phyloP scores from a whole-genome alignment of 1,139 yeast genomes.

The Kluyveromyces sp. region DNA sequence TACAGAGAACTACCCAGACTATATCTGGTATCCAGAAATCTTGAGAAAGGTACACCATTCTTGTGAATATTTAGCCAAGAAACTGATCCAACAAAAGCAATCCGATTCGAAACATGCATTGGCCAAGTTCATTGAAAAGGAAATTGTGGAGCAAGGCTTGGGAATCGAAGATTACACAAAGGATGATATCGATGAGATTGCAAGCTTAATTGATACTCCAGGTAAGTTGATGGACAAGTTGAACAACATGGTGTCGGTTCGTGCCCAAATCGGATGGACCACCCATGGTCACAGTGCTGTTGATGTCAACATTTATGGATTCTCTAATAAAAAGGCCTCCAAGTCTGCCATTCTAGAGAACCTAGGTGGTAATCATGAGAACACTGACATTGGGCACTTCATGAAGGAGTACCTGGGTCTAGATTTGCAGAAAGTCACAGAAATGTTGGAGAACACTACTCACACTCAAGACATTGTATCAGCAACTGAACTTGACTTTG shows the following conservation, averaged over 20 bases:
- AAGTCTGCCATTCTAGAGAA: constrained; percentile 37
- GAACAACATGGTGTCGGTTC: constrained; percentile 53
- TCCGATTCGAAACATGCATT: constrained; percentile 30
- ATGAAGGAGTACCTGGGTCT: constrained; percentile 54
- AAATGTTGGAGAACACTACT: constrained; percentile 37
- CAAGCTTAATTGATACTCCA: constrained; percentile 17
- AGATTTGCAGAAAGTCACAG: constrained; percentile 45
- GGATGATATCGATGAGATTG: constrained; percentile 39
- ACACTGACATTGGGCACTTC: constrained; percentile 70
- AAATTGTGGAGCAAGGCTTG: constrained; percentile 47
- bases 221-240: constrained; percentile 34
- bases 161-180: constrained; percentile 50
- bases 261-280: constrained; percentile 81
- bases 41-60: constrained; percentile 60
- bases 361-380: constrained; percentile 73
- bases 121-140: constrained; percentile 39
- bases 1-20: constrained; percentile 50
- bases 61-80: constrained; percentile 53
- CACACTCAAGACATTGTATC: constrained; percentile 33
- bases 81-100: constrained; percentile 30
- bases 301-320: constrained; percentile 77
- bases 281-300: constrained; percentile 89
- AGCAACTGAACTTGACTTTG: not conserved
- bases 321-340: constrained; percentile 46
- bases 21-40: constrained; percentile 72